Conservation (phyloP, 1,139 yeast genomes). For the Magnusiomyces ingens region DNA sequence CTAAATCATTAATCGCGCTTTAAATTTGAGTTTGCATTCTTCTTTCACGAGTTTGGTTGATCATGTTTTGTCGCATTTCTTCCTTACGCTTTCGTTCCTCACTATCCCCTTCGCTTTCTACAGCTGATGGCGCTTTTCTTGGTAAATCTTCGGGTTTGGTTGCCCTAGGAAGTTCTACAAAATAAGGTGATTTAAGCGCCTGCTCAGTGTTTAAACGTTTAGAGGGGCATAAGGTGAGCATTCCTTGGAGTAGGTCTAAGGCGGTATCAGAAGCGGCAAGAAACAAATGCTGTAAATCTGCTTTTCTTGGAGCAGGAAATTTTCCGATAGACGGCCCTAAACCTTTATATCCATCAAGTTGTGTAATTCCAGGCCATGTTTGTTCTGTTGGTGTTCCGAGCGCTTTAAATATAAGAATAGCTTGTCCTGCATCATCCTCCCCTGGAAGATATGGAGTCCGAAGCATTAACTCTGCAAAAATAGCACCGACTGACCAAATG, state of each 20-base stretch:
- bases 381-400: slow-evolving; percentile 93
- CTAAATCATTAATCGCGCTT: background rate
- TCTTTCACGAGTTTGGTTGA: slow-evolving; percentile 19
- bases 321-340: slow-evolving; percentile 1
- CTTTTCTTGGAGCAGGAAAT: slow-evolving; percentile 70
- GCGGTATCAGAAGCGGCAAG: slow-evolving; percentile 91
- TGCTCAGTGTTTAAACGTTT: slow-evolving; percentile 59
- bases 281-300: slow-evolving; percentile 74
- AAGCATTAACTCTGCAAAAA: slow-evolving; percentile 94
- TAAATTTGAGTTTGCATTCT: slow-evolving; percentile 5
- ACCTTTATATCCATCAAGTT: slow-evolving; percentile 55
- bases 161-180: slow-evolving; percentile 68
- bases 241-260: slow-evolving; percentile 60
- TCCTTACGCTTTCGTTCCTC: slow-evolving; percentile 21
- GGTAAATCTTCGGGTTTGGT: slow-evolving; percentile 69
- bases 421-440: slow-evolving; percentile 78
- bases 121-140: slow-evolving; percentile 31
- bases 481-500: slow-evolving; percentile 90
- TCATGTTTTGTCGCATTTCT: slow-evolving; percentile 24
- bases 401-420: slow-evolving; percentile 87
- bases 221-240: slow-evolving; percentile 76
- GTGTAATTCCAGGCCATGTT: slow-evolving; percentile 85
- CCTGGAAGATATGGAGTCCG: slow-evolving; percentile 95
- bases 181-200: slow-evolving; percentile 64
- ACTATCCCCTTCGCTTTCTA: slow-evolving; percentile 19